Evolutionary conservation across 352 stramenopile species (phyloP).

Genomic region (Peronospora tabacina): DNA sequence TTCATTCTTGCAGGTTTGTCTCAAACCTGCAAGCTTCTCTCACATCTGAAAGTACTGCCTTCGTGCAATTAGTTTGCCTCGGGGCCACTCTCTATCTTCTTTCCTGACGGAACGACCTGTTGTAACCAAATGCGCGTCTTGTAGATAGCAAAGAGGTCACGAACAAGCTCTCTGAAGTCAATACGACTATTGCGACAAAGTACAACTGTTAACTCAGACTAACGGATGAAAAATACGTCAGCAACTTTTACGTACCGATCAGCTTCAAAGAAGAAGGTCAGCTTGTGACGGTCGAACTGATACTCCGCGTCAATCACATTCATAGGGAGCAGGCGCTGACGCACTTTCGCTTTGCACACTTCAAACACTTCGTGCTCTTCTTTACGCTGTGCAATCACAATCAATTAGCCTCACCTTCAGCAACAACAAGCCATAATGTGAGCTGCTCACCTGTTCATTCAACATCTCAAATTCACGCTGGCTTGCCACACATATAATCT

Average conservation of each 20-base stretch:
- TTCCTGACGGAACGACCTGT: constrained; percentile 83
- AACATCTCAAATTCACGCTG: constrained; percentile 90
- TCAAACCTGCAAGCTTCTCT: constrained; percentile 10
- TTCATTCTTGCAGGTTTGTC: too few species aligned
- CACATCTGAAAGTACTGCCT: constrained; percentile 4
- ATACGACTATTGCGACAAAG: constrained; percentile 64
- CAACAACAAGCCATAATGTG: neutral
- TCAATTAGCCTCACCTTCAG: neutral
- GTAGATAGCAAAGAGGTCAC: constrained; percentile 97
- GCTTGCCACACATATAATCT: constrained; percentile 90
- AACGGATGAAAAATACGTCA: neutral
- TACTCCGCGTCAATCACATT: constrained; percentile 97
- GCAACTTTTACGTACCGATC: constrained; percentile 63
- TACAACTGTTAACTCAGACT: constrained; percentile 4
- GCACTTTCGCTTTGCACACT: constrained; percentile 94
- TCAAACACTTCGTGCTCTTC: constrained; percentile 95
- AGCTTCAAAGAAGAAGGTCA: constrained; percentile 98
- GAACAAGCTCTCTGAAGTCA: constrained; percentile 96
- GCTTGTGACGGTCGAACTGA: constrained; percentile 97
- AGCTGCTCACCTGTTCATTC: constrained; percentile 57
- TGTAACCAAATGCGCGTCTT: constrained; percentile 98
- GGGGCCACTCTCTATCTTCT: constrained; percentile 53
- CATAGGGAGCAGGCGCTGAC: constrained; percentile 92
- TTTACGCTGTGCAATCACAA: constrained; percentile 47
- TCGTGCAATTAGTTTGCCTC: constrained; percentile 40